Percentiles rank a stretch among this genome's conserved stretches.
Conservation (phyloP, 2,329 filamentous ascomycete species). For the Endothia cerciana region DNA sequence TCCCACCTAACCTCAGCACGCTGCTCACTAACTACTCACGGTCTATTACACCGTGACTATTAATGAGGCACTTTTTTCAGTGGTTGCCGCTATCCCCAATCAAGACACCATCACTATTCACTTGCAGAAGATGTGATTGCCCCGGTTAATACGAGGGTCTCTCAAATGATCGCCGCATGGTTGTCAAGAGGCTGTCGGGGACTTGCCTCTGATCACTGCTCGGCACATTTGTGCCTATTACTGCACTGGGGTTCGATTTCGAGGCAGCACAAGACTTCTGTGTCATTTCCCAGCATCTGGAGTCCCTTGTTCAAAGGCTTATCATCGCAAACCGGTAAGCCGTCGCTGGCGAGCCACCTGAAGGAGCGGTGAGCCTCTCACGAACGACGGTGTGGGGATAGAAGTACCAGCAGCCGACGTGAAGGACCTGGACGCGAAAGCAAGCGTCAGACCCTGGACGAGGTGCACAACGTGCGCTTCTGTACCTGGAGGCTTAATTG, state of each 20-base stretch:
- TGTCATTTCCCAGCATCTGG: neutral
- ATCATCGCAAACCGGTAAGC: neutral
- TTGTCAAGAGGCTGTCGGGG: neutral
- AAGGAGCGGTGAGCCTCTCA: neutral
- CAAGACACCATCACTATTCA: neutral
- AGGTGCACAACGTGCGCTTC: neutral
- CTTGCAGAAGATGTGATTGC: neutral
- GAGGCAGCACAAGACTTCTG: no score
- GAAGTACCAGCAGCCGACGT: neutral
- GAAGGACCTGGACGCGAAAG: no score
- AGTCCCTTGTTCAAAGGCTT: neutral
- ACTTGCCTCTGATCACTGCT: neutral
- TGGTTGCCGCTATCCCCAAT: slow-evolving; percentile 4
- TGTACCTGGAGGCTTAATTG: neutral
- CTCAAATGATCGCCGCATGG: neutral
- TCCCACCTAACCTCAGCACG: neutral
- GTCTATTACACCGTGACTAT: neutral
- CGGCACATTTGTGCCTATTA: no score
- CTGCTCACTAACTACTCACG: neutral
- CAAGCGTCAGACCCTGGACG: no score
- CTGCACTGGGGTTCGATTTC: no score
- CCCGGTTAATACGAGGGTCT: slow-evolving; percentile 2
- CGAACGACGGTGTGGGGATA: neutral
- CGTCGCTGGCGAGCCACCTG: neutral
- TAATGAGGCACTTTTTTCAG: neutral